Evolutionary conservation across 768 basidiomycete species (phyloP).

Genomic region (Heimioporus sp.): DNA sequence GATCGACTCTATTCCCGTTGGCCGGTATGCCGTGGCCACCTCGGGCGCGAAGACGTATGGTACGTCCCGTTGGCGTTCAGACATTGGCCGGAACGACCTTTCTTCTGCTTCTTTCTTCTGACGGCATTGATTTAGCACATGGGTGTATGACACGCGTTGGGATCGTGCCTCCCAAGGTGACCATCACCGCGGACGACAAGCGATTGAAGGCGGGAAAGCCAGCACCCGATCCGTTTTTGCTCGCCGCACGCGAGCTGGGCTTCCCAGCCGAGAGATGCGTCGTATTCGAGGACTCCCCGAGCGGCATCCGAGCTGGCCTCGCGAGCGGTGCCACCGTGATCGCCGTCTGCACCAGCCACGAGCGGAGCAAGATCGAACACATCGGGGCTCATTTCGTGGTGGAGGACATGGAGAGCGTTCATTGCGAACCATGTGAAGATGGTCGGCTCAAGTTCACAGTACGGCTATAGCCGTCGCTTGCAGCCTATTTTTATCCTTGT

Average conservation of each 20-base stretch:
- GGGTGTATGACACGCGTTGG: slow-evolving; percentile 73
- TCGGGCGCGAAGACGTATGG: slow-evolving; percentile 72
- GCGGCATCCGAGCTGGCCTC: slow-evolving; percentile 65
- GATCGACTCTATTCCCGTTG: slow-evolving; percentile 63
- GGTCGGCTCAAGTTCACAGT: slow-evolving; percentile 46
- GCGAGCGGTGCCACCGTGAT: slow-evolving; percentile 73
- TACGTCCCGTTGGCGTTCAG: slow-evolving; percentile 24
- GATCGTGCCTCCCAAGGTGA: slow-evolving; percentile 63
- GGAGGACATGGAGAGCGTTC: slow-evolving; percentile 51
- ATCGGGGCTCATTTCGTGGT: slow-evolving; percentile 58
- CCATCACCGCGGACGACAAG: slow-evolving; percentile 76
- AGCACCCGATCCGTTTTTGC: slow-evolving; percentile 62
- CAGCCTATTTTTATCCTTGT: background rate
- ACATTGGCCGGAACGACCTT: too few relatives aligned
- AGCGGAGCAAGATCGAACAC: slow-evolving; percentile 50
- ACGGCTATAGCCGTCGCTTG: slow-evolving; percentile 7
- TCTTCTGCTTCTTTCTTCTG: too few relatives aligned
- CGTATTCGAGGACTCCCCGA: slow-evolving; percentile 75
- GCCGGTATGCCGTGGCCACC: slow-evolving; percentile 70
- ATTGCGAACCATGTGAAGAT: slow-evolving; percentile 39
- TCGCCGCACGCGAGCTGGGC: slow-evolving; percentile 57
- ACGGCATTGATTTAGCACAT: slow-evolving; percentile 38
- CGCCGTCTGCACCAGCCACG: slow-evolving; percentile 73
- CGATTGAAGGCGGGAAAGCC: slow-evolving; percentile 67
- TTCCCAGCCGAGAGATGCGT: slow-evolving; percentile 59